Base-by-base conservation (phyloP, 768 basidiomycete species). In the Leccinum uliginosum region DNA sequence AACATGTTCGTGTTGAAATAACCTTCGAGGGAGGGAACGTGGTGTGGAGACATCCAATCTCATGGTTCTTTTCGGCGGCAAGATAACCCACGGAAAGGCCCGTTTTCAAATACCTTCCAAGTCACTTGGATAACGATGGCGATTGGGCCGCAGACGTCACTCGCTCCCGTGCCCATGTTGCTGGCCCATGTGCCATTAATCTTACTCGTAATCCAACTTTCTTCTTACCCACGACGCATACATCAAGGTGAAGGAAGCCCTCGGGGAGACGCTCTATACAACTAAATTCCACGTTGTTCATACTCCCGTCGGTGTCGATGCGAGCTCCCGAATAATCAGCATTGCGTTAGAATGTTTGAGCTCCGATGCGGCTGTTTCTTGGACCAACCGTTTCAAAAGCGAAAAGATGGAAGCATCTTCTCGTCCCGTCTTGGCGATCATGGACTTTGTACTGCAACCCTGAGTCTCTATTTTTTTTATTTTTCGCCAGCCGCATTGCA, bases 1-100 rank as follows among this genome's bases (percentile, higher is more conserved):
- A 24, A 47, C 46, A 35, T 53, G 55, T 30, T 43, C 51, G 29
- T 49, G 63, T 45, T 61, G 59, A 65, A 69, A 63, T 63, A 65
- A 60, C 65, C 70, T 69, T 69, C 51, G 51, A 59, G 65, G 62
- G 67, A 66, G 58, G 64, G 62, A 71, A 69, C 68, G 68, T 69
- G 70, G 59, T 60, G 63, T 70, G 65, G 63, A 69, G 63, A 60
- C 54, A 57, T 49, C 61, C 57, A 54, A 60, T 59, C 47, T 50
- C 29, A 49, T 56, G 55, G 12, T 35, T 14, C 38, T 56, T 32
- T 14, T 50, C 27, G 56, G 61, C 55, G 58, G 60, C 46, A 57
- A 63, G 60, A 62, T 68, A 66, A 66, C 62, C 54, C 47, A 43
- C 35, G 55, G 56, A 47, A 64, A 27, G 54, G 55, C 11, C 57